Evolutionary conservation across 805 yeast genomes (phyloP).

Genomic region (Spathaspora hagerdaliae): DNA sequence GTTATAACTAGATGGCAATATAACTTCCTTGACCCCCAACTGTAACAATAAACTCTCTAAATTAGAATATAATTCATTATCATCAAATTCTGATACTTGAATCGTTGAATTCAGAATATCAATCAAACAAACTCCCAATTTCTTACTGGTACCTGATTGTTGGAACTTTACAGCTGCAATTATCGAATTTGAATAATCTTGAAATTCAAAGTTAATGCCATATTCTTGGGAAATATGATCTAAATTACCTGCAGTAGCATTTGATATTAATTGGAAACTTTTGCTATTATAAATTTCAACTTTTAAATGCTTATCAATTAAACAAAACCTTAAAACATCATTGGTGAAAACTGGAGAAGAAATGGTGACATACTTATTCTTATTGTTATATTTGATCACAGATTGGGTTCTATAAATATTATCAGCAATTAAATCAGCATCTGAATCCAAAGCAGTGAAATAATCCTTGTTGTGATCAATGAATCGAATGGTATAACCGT

Average conservation of each 20-base stretch:
- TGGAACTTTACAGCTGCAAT: conserved; percentile 36
- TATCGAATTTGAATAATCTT: conserved; percentile 37
- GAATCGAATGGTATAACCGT: conserved; percentile 53
- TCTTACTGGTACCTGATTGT: conserved; percentile 37
- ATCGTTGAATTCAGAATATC: conserved; percentile 66
- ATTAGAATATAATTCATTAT: conserved; percentile 83
- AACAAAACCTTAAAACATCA: conserved; percentile 55
- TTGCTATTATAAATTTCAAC: conserved; percentile 71
- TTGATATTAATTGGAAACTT: conserved; percentile 51
- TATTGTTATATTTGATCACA: conserved; percentile 62
- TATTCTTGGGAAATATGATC: conserved; percentile 43
- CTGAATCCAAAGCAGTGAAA: conserved; percentile 67
- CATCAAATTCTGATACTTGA: conserved; percentile 76
- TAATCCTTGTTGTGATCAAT: conserved; percentile 77
- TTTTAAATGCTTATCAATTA: conserved; percentile 69
- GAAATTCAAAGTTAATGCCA: conserved; percentile 49
- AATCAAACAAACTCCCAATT: conserved; percentile 74
- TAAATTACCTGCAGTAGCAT: conserved; percentile 90
- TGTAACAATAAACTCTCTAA: conserved; percentile 84
- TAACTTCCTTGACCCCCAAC: conserved; percentile 81
- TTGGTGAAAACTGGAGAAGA: conserved; percentile 70
- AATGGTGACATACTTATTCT: conserved; percentile 60
- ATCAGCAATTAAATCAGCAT: conserved; percentile 82
- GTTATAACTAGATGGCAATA: conserved; percentile 48
- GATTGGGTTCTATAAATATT: conserved; percentile 78